Conservation (phyloP, 129 eudicot genomes). For the Chrysanthemum seticuspe region DNA sequence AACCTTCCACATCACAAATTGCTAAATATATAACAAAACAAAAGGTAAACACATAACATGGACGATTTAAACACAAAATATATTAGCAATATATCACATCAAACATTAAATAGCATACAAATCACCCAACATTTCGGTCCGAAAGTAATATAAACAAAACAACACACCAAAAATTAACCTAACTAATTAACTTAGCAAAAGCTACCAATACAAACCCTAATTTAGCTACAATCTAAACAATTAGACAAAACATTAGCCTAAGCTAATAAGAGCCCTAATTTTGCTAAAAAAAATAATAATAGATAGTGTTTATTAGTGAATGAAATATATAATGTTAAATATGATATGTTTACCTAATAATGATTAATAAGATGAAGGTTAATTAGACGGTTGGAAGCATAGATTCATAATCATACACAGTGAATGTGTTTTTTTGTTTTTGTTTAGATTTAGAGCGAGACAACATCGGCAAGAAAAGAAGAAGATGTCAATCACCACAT, state of each 20-base stretch:
- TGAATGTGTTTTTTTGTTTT: background rate
- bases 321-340: background rate
- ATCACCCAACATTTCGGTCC: slow-evolving; percentile 15
- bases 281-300: too few species aligned
- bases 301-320: background rate
- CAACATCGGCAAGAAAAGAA: too few species aligned
- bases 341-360: slow-evolving; percentile 16
- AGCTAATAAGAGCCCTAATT: background rate
- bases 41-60: slow-evolving; percentile 8
- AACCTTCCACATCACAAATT: slow-evolving; percentile 5
- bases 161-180: background rate
- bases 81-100: slow-evolving; percentile 8
- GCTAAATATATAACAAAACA: background rate
- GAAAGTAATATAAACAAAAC: slow-evolving; percentile 2
- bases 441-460: too few species aligned
- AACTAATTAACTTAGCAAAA: background rate
- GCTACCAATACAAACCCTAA: slow-evolving; percentile 11
- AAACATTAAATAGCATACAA: background rate
- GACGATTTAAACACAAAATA: slow-evolving; percentile 1
- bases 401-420: slow-evolving; percentile 28
- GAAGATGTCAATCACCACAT: too few species aligned
- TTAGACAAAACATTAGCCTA: background rate
- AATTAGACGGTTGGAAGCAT: slow-evolving; percentile 14
- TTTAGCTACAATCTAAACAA: background rate
- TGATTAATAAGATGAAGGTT: slow-evolving; percentile 18